Conservation (phyloP, 2,329 filamentous ascomycete genomes). For the Dendrostoma leiphaemia region DNA sequence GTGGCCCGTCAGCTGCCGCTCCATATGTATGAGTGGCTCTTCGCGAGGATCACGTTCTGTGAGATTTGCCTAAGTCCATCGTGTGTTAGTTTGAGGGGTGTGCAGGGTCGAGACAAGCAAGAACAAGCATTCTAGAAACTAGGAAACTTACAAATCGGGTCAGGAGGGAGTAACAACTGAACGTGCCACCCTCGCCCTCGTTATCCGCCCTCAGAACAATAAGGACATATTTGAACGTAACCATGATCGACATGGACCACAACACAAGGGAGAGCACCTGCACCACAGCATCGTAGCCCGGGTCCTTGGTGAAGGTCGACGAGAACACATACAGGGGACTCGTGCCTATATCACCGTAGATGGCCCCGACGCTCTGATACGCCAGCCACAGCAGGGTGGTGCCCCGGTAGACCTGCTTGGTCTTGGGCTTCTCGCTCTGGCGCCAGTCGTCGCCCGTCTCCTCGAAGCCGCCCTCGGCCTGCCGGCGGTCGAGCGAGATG, state of each 20-base stretch:
- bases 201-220: slow-evolving; percentile 65
- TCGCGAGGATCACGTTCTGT: slow-evolving; percentile 59
- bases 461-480: slow-evolving; percentile 9
- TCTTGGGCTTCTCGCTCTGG: slow-evolving; percentile 15
- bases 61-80: slow-evolving; percentile 58
- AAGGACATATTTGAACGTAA: slow-evolving; percentile 65
- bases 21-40: slow-evolving; percentile 53
- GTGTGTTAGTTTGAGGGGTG: no score
- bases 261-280: slow-evolving; percentile 65
- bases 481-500: slow-evolving; percentile 12
- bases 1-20: slow-evolving; percentile 55
- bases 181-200: slow-evolving; percentile 68
- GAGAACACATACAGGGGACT: slow-evolving; percentile 69
- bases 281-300: slow-evolving; percentile 53
- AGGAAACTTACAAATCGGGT: slow-evolving; percentile 44
- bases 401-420: slow-evolving; percentile 23
- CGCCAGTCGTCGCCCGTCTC: slow-evolving; percentile 22
- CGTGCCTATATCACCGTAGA: slow-evolving; percentile 51
- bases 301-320: slow-evolving; percentile 57
- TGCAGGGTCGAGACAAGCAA: no score
- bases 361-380: slow-evolving; percentile 65
- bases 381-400: slow-evolving; percentile 38
- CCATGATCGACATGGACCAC: slow-evolving; percentile 67
- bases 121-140: neutral
- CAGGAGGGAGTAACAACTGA: slow-evolving; percentile 63